Conservation (phyloP, 169 alveolate species). For the Plasmodium knowlesi region DNA sequence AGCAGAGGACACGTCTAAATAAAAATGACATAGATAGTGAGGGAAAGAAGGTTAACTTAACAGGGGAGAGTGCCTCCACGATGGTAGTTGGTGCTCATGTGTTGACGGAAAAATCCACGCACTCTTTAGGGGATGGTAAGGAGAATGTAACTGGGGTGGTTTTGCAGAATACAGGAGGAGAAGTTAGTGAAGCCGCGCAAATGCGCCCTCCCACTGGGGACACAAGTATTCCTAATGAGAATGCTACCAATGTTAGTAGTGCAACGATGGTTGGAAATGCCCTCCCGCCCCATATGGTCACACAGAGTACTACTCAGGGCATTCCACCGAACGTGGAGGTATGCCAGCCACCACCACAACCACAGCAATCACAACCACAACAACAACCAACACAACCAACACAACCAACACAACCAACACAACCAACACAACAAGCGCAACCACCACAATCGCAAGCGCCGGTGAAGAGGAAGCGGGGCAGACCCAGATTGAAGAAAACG, state of each 20-base stretch:
- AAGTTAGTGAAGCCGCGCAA: background rate
- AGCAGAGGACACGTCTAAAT: background rate
- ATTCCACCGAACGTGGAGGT: background rate
- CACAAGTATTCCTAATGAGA: background rate
- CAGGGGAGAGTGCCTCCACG: background rate
- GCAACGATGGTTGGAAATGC: background rate
- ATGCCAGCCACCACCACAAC: background rate
- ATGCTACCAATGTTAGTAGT: background rate
- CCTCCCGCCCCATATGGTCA: background rate
- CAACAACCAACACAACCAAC: background rate
- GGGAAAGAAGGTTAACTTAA: background rate
- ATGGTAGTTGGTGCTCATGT: background rate
- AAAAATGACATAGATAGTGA: background rate
- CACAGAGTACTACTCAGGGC: background rate
- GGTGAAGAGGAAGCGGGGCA: conserved; percentile 51
- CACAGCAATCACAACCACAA: background rate
- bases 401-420: background rate
- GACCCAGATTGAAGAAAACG: conserved; percentile 54
- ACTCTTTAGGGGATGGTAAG: background rate
- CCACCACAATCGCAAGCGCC: background rate
- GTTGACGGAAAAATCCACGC: background rate
- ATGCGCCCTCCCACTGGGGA: background rate
- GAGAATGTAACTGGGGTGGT: no score
- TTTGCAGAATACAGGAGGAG: no score
- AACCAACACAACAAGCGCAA: background rate